These are phyloP conservation scores for Cryphonectria nitschkei DNA, from an alignment of 2,329 filamentous ascomycete species.

Conservation along the genomic window DNA sequence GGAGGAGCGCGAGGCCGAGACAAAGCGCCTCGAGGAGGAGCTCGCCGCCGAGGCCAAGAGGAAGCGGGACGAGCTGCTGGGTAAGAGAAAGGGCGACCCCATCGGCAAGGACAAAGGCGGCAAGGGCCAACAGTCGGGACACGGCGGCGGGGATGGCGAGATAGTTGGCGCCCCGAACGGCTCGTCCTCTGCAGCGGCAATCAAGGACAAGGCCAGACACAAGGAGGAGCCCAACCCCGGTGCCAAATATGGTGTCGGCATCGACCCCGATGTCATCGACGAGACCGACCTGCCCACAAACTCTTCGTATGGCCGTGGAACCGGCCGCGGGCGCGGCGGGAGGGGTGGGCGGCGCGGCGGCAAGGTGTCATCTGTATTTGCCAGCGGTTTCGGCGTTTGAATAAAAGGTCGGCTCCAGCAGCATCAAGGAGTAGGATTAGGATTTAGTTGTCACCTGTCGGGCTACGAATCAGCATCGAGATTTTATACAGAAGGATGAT, in stretches of 20 bases:
- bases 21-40: slow-evolving; percentile 51
- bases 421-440: neutral
- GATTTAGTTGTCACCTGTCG: neutral
- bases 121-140: slow-evolving; percentile 28
- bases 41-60: slow-evolving; percentile 51
- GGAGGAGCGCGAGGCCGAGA: slow-evolving; percentile 49
- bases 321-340: slow-evolving; percentile 26
- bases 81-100: slow-evolving; percentile 40
- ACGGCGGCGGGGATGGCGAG: slow-evolving; percentile 20
- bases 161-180: slow-evolving; percentile 5
- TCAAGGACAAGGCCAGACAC: neutral
- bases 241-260: slow-evolving; percentile 28
- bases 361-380: slow-evolving; percentile 19
- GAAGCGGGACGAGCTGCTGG: slow-evolving; percentile 55
- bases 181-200: neutral
- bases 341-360: slow-evolving; percentile 23
- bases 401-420: neutral
- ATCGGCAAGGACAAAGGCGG: slow-evolving; percentile 19
- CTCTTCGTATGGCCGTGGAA: slow-evolving; percentile 19
- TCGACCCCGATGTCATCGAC: slow-evolving; percentile 31
- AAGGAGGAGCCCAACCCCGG: slow-evolving; percentile 11
- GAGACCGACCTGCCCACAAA: slow-evolving; percentile 30
- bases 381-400: slow-evolving; percentile 32
- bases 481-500: no score
- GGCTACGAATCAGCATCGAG: neutral